Conservation (phyloP, 176 grass and related monocot genomes). For the Rhynchospora pubera region DNA sequence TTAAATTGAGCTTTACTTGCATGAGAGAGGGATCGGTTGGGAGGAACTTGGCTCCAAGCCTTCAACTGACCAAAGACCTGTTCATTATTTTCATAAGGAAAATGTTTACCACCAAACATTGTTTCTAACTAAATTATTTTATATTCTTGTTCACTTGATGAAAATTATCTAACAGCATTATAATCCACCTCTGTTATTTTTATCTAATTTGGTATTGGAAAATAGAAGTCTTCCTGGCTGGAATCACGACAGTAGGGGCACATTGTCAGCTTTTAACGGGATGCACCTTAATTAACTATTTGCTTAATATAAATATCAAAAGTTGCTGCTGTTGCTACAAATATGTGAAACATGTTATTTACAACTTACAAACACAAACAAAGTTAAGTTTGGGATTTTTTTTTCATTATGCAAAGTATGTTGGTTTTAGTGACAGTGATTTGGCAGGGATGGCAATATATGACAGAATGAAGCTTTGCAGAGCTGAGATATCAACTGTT, state of each 20-base stretch:
- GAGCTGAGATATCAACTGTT: conserved; percentile 83
- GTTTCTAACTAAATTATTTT: too few species aligned
- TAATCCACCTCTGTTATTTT: neutral
- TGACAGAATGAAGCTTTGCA: conserved; percentile 98
- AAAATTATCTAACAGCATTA: neutral
- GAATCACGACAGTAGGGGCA: neutral
- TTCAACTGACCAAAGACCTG: too few species aligned
- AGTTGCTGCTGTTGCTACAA: neutral
- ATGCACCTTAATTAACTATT: neutral
- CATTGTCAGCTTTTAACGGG: neutral
- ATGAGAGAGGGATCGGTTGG: neutral
- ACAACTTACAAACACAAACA: neutral
- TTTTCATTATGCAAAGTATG: neutral
- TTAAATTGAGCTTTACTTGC: neutral
- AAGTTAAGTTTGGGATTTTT: neutral
- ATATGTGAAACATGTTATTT: neutral
- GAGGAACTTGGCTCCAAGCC: neutral
- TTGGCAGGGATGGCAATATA: conserved; percentile 90
- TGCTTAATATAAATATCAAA: neutral
- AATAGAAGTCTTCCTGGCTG: neutral
- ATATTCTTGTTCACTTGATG: neutral
- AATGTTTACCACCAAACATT: neutral
- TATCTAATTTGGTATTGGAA: neutral
- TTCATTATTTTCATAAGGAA: neutral
- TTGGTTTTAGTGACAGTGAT: neutral